Conservation (phyloP, 2,329 filamentous ascomycete species). For the Nigrospora sphaerica region DNA sequence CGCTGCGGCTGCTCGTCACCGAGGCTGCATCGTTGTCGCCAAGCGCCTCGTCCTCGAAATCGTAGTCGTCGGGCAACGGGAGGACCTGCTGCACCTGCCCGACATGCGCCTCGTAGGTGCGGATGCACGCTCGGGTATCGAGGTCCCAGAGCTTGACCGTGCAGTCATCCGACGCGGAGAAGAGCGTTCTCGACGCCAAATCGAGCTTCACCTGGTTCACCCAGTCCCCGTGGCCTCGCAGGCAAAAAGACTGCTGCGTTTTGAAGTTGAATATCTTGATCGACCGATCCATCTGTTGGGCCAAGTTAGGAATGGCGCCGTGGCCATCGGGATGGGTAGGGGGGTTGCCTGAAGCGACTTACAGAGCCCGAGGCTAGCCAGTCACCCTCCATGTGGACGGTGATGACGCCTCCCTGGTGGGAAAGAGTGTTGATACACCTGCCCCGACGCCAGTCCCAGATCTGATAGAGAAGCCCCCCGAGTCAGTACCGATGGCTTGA, state of each 20-base stretch:
- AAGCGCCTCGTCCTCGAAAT: slow-evolving; percentile 65
- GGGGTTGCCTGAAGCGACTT: too few species aligned
- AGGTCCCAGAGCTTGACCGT: slow-evolving; percentile 91
- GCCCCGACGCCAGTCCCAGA: slow-evolving; percentile 97
- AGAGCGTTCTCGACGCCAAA: slow-evolving; percentile 70
- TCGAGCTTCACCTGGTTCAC: slow-evolving; percentile 95
- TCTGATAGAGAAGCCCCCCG: slow-evolving; percentile 16
- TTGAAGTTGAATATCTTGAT: slow-evolving; percentile 92
- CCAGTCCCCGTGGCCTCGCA: slow-evolving; percentile 87
- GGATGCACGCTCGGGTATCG: slow-evolving; percentile 72
- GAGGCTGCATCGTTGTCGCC: slow-evolving; percentile 49
- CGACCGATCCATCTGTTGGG: slow-evolving; percentile 60
- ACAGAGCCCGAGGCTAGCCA: slow-evolving; percentile 76
- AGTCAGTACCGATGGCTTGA: too few species aligned
- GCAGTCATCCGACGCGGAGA: slow-evolving; percentile 91
- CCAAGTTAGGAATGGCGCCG: too few species aligned
- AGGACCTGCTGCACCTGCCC: slow-evolving; percentile 92
- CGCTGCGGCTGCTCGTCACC: slow-evolving; percentile 38
- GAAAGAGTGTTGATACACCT: slow-evolving; percentile 75
- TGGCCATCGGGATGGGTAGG: too few species aligned
- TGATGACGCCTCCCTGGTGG: slow-evolving; percentile 77
- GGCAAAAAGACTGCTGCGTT: slow-evolving; percentile 69
- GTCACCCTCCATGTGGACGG: slow-evolving; percentile 78
- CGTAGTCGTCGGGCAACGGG: slow-evolving; percentile 78
- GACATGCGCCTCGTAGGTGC: slow-evolving; percentile 78